A percentile compares a stretch with the other conserved stretches of the same genome.
phyloP scores from a whole-genome alignment of 73 alveolate species.

The Paramecium tetraurelia region DNA sequence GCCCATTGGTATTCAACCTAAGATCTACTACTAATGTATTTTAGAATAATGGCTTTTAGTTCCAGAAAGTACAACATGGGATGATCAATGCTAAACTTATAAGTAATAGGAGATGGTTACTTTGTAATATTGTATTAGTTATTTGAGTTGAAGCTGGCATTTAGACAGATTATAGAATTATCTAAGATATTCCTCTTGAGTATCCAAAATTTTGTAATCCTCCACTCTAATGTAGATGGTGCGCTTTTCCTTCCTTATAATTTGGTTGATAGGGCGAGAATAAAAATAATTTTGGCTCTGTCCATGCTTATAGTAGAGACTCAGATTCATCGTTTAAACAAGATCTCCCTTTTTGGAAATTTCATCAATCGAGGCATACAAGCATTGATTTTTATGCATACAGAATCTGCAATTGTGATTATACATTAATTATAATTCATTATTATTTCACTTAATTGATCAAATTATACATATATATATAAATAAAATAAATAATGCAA shows the following conservation, averaged over 20 bases:
- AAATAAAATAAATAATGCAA: background rate
- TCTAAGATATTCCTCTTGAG: background rate
- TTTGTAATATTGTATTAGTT: background rate
- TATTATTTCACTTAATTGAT: background rate
- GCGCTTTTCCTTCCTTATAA: background rate
- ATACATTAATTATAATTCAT: slow-evolving; percentile 2
- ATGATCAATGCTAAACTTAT: slow-evolving; percentile 11
- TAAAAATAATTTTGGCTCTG: background rate
- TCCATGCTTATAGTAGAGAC: background rate
- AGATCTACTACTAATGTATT: background rate
- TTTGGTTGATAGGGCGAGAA: slow-evolving; percentile 7
- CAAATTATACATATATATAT: background rate
- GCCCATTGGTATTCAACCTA: background rate
- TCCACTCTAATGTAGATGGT: background rate
- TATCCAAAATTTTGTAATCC: background rate
- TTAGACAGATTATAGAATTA: background rate
- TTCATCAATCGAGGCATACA: background rate
- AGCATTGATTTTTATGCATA: background rate
- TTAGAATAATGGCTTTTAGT: background rate
- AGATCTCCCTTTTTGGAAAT: background rate
- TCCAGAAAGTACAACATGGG: background rate
- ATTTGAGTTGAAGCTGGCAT: background rate
- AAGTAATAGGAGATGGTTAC: background rate
- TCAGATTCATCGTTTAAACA: background rate
- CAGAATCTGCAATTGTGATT: slow-evolving; percentile 26